Evolutionary conservation across 1,139 yeast species (phyloP), one percentile per base, ranked within the genome.

Genomic region (Yamadazyma dendronema): DNA sequence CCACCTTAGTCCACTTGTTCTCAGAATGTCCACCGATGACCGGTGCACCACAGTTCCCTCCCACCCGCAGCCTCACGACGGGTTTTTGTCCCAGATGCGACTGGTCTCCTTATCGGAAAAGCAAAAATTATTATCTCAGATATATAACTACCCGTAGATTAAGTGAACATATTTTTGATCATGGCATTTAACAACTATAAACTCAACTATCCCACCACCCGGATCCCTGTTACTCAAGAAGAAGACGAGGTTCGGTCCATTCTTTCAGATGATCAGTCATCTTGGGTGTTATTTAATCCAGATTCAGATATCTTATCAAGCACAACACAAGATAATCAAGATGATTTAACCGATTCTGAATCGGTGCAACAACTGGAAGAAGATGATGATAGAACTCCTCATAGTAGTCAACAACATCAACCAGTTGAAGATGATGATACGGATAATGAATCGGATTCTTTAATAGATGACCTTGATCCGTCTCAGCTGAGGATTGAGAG

Each of bases 201-300:
- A 38, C 37, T 48, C 21, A 44, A 43, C 35, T 48, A 47, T 33
- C 52, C 52, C 8, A 43, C 41, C 10, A 34, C 40, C 3, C 30
- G 36, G 24, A 40, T 47, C 16, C 39, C 35, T 4, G 38, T 29
- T 3, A 38, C 40, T 26, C 29, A 44, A 16, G 49, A 48, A 4
- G 35, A 36, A 4, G 44, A 47, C 11, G 52, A 47, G 25, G 39
- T 34, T 3, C 35, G 35, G 4, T 44, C 49, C 10, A 44, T 48
- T 4, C 36, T 48, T 16, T 44, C 50, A 6, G 67, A 62, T 41
- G 64, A 59, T 25, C 66, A 67, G 43, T 62, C 68, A 19, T 67
- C 65, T 57, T 70, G 71, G 62, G 72, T 70, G 22, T 57, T 70
- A 42, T 70, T 70, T 40, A 65, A 65, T 41, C 75, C 75, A 10